Base-by-base conservation (phyloP, 139 green algal genomes). In the Picochlorum sp. region DNA sequence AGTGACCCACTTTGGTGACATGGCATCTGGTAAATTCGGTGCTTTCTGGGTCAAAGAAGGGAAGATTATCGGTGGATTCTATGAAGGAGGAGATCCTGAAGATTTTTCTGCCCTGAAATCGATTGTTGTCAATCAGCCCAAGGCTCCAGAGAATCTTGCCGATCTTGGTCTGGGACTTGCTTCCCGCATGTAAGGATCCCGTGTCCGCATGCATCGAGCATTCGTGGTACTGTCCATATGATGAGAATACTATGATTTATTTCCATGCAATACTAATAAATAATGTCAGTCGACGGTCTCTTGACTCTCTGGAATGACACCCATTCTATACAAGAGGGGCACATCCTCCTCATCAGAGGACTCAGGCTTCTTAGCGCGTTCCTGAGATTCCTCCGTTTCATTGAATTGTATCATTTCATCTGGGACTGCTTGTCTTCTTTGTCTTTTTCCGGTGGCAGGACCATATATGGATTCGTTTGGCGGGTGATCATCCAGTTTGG, bases 11-110 rank as follows among this genome's bases (percentile, higher is more conserved):
- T 88, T 81, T 49, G 87, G 85, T 49, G 66, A 83, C 57, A 45
- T 55, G 6, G 47, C 51, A 10, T 32, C 21, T 21, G 70, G 68
- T 41, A 96, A 94, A 72, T 96, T 96, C 71, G 89, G 89, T 23
- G 78, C 76, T 3, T 95, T 86, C 72, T 96, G 80, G 81, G 56
- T 96, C 15, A 66, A 81, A 7, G 82, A 81, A 34, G 88, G 86
- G n/a, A 76, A 72, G 30, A 77, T 96, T 61, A 72, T 92, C 11
- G 89, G 90, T 3, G 87, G 79, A 8, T 96, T 96, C 64, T 55
- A 95, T 67, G 89, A 96, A 74, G 69, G 81, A 5, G 84, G 83
- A 24, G 66, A 18, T 9, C 34, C 32, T 8, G 89, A 96, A 10
- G 86, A 96, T 58, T 81, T 83, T 50, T 79, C 75, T 15, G 79